Conservation (phyloP, 2,329 filamentous ascomycete genomes). For the Neonectria faginata region DNA sequence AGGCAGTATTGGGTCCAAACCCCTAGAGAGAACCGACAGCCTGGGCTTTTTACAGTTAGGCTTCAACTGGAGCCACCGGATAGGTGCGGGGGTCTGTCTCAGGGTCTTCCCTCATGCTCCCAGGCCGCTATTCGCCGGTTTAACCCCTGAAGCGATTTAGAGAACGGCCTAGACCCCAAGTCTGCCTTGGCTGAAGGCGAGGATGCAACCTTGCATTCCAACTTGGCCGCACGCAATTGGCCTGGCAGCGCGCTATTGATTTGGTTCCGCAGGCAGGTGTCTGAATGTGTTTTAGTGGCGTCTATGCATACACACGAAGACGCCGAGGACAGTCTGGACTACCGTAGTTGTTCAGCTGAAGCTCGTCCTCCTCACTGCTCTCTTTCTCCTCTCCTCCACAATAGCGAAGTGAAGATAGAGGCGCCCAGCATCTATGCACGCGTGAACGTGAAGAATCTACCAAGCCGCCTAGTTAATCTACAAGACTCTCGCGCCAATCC, state of each 20-base stretch:
- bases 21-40: neutral
- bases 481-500: neutral
- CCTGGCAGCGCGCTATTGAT: neutral
- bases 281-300: neutral
- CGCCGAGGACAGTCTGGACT: too few species aligned
- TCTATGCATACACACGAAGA: too few species aligned
- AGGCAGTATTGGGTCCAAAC: neutral
- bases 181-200: constrained; percentile 3
- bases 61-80: neutral
- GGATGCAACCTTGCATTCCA: neutral
- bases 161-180: neutral
- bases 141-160: neutral
- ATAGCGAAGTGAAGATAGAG: neutral
- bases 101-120: neutral
- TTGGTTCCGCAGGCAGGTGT: neutral
- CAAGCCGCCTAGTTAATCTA: neutral
- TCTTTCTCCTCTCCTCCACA: neutral
- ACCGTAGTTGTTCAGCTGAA: neutral
- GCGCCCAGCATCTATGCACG: neutral
- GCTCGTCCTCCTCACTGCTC: neutral
- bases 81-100: neutral
- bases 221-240: neutral
- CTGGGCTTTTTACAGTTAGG: neutral
- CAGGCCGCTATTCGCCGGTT: neutral
- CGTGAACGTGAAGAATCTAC: neutral